Evolutionary conservation across 2,329 filamentous ascomycete genomes (phyloP).

Genomic region (Beauveria sp.): DNA sequence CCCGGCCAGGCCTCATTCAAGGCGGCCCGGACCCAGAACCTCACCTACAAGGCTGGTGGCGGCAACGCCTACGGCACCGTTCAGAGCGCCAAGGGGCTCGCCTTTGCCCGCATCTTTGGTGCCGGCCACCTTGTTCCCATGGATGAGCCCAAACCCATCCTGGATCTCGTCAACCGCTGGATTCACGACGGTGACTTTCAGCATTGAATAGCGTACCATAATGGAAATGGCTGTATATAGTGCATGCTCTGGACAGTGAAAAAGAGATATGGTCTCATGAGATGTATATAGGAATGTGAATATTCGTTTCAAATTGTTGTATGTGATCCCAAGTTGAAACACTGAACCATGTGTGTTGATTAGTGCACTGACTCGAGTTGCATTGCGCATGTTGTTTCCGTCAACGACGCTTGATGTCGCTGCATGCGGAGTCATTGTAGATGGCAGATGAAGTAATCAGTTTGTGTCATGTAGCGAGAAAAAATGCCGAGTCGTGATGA

Average conservation of each 20-base stretch:
- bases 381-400: too few relatives aligned
- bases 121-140: constrained; percentile 97
- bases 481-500: too few relatives aligned
- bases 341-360: too few relatives aligned
- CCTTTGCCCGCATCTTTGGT: constrained; percentile 81
- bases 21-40: constrained; percentile 59
- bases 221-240: background rate
- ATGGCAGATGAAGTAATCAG: too few relatives aligned
- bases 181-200: constrained; percentile 29
- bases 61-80: constrained; percentile 58
- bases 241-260: background rate
- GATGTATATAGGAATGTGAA: constrained; percentile 5
- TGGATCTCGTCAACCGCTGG: constrained; percentile 96
- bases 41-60: constrained; percentile 45
- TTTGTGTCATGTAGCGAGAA: too few relatives aligned
- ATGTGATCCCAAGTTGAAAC: too few relatives aligned
- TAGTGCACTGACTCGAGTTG: too few relatives aligned
- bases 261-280: background rate
- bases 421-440: too few relatives aligned
- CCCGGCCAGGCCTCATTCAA: constrained; percentile 75
- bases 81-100: constrained; percentile 88
- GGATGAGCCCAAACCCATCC: constrained; percentile 82
- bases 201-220: background rate
- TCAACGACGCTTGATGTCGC: too few relatives aligned
- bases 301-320: background rate